Evolutionary conservation across 805 yeast genomes (phyloP), one percentile per base, ranked within the genome.

Genomic region (Danielia reshetovae): DNA sequence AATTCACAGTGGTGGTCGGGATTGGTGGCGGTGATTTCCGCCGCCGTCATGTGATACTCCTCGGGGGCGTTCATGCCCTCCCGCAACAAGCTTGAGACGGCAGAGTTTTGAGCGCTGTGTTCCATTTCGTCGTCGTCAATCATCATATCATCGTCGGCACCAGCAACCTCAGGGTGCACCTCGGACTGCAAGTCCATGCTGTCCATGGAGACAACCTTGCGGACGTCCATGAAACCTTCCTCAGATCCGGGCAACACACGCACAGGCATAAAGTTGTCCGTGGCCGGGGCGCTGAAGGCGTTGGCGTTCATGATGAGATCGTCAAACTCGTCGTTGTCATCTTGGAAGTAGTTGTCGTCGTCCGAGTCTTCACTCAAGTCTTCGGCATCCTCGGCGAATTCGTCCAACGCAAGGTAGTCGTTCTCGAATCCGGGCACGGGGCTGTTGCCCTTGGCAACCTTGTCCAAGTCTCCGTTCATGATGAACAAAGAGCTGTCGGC

Each of bases 1-100:
- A 80, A 64, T 36, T 62, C 66, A 55, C 89, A 82, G 42, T 75
- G 70, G 45, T 81, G 81, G 39, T 63, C 66, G 1, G 67, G 64
- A 37, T 60, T 59, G 17, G 49, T 53, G 14, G 59, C 60, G 4
- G 59, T 37, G 13, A 58, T 59, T 37, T 58, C 65, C 3, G 63
- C 61, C 2, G 60, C 60, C 2, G 61, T 47, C 34, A 43, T 44
- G 31, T 47, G 55, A 21, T 34, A 40, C 8, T 34, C 35, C 26
- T 32, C 42, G 18, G 24, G 18, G 10, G 19, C 16, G 11, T 31
- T 27, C 23, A 25, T 30, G n/a, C n/a, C n/a, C n/a, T n/a, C n/a
- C n/a, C n/a, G n/a, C n/a, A n/a, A n/a, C n/a, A n/a, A n/a, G n/a
- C n/a, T n/a, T n/a, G n/a, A 4, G 17, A 17, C 25, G 14, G 15